These are phyloP conservation scores for Trichosphaerium sp. DNA, from an alignment of 78 protist genomes.

Conservation along the genomic window DNA sequence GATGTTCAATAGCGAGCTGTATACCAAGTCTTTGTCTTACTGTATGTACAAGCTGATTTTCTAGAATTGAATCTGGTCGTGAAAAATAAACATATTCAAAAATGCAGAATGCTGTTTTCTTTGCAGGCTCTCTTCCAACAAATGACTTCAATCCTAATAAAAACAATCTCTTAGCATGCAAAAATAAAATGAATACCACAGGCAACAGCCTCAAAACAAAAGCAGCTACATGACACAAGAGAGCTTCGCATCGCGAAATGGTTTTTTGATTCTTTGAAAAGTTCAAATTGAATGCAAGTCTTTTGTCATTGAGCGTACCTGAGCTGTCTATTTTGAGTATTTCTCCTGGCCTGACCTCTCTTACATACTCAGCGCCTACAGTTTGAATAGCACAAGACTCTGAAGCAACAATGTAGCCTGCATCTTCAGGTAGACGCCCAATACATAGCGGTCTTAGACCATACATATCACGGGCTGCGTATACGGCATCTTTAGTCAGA, in stretches of 20 bases:
- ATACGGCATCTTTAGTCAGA: constrained; percentile 35
- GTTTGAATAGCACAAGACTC: constrained; percentile 41
- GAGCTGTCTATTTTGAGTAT: no score
- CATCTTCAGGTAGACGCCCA: constrained; percentile 19
- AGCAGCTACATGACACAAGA: no score
- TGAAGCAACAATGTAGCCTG: constrained; percentile 34
- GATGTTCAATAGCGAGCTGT: constrained; percentile 34
- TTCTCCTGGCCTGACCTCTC: constrained; percentile 41
- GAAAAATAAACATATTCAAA: constrained; percentile 51
- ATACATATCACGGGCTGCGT: constrained; percentile 26
- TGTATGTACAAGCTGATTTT: constrained; percentile 32
- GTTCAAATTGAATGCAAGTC: no score
- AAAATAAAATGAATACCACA: no score
- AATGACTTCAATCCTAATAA: constrained; percentile 30
- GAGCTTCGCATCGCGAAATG: no score
- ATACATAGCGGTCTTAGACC: constrained; percentile 44
- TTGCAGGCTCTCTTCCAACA: constrained; percentile 21
- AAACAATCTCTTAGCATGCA: constrained; percentile 26
- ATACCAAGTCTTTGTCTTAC: constrained; percentile 51
- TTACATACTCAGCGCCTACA: constrained; percentile 32
- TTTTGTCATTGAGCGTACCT: no score
- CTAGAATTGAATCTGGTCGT: constrained; percentile 43
- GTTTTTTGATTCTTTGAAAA: no score
- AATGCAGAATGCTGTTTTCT: constrained; percentile 19
- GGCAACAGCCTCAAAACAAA: no score